A percentile compares a stretch with the other conserved stretches of the same genome.
phyloP scores from a whole-genome alignment of 2,329 filamentous ascomycete genomes.

The Neospermospora avenae region DNA sequence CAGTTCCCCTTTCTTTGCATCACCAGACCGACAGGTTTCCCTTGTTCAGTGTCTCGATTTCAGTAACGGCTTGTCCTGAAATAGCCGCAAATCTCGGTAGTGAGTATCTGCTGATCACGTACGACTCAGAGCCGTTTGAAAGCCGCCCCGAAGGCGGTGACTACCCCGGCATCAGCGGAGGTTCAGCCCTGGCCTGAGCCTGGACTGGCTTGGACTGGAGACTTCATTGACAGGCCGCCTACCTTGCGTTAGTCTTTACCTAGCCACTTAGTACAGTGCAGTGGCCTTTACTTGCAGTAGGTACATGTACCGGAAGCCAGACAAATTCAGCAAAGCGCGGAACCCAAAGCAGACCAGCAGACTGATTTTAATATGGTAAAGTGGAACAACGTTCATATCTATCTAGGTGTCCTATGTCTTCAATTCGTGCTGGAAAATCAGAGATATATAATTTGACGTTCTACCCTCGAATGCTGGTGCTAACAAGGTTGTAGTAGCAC shows the following conservation, averaged over 20 bases:
- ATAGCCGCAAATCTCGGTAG: not conserved
- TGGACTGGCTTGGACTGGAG: too few species aligned
- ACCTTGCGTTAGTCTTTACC: too few species aligned
- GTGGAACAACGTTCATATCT: not conserved
- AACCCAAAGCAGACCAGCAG: not conserved
- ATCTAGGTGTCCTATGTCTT: not conserved
- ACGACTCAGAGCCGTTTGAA: not conserved
- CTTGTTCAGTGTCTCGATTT: constrained; percentile 3
- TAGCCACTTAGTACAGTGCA: too few species aligned
- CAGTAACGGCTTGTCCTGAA: not conserved
- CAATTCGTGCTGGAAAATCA: not conserved
- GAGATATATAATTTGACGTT: not conserved
- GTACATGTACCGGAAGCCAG: too few species aligned
- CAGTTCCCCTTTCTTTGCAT: not conserved
- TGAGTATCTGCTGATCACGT: constrained; percentile 7
- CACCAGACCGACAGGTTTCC: constrained; percentile 6
- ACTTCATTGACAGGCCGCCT: too few species aligned
- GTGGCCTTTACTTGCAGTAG: too few species aligned
- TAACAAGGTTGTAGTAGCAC: too few species aligned
- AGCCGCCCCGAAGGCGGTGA: constrained; percentile 3
- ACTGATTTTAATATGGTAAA: not conserved
- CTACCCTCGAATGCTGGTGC: not conserved
- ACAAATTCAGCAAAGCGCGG: not conserved
- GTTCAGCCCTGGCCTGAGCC: not conserved
- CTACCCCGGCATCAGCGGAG: not conserved